phyloP scores from a whole-genome alignment of 495 filamentous ascomycete species.

The Usnea hakonensis region DNA sequence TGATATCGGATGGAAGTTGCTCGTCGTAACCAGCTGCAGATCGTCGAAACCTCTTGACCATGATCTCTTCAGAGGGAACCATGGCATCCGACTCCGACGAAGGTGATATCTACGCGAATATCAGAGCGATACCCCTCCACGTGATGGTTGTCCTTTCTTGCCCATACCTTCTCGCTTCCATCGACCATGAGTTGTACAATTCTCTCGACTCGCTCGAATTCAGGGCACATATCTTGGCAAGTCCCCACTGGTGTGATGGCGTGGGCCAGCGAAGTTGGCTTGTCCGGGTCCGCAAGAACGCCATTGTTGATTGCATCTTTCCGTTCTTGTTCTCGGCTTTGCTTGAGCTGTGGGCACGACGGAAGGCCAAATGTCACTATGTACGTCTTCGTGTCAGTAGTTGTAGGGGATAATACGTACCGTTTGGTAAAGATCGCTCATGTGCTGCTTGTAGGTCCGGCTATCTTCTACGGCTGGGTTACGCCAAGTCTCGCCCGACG shows the following conservation, averaged over 20 bases:
- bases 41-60: conserved; percentile 82
- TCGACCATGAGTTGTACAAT: conserved; percentile 63
- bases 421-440: conserved; percentile 23
- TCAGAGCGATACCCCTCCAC: conserved; percentile 4
- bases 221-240: conserved; percentile 89
- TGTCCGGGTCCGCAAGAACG: conserved; percentile 82
- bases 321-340: conserved; percentile 60
- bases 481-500: conserved; percentile 14
- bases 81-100: conserved; percentile 25
- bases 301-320: conserved; percentile 62
- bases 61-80: conserved; percentile 46
- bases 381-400: conserved; percentile 18
- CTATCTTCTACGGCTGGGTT: conserved; percentile 13
- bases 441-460: conserved; percentile 19
- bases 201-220: conserved; percentile 74
- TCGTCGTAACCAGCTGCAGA: conserved; percentile 90
- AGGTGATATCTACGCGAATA: conserved; percentile 23
- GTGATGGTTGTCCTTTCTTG: background rate
- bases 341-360: conserved; percentile 43
- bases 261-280: conserved; percentile 67
- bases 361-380: conserved; percentile 27
- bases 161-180: conserved; percentile 49
- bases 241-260: conserved; percentile 84
- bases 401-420: conserved; percentile 16
- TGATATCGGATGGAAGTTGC: conserved; percentile 85